Evolutionary conservation across 1,284 basidiomycete genomes (phyloP).

Genomic region (Tetrapyrgos nigripes): DNA sequence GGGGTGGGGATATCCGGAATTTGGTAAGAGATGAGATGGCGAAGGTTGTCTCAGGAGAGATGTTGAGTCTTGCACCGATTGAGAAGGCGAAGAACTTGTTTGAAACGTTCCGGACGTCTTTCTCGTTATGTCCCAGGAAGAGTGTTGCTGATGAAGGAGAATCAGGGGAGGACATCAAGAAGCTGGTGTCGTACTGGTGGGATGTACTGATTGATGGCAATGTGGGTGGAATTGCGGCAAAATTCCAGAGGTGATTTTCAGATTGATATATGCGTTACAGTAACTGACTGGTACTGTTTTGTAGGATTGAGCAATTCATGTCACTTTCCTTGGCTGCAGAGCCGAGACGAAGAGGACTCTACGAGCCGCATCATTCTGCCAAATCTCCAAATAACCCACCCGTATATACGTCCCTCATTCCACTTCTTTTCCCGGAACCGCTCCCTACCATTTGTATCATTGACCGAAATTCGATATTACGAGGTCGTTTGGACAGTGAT

Average conservation of each 20-base stretch:
- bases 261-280: slow-evolving; percentile 5
- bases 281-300: no score
- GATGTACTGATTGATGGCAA: slow-evolving; percentile 51
- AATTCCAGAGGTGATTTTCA: slow-evolving; percentile 64
- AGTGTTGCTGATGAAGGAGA: slow-evolving; percentile 36
- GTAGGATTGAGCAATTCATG: slow-evolving; percentile 80
- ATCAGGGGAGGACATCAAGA: slow-evolving; percentile 52
- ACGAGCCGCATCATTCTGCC: slow-evolving; percentile 78
- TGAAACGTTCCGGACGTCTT: slow-evolving; percentile 56
- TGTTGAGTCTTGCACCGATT: slow-evolving; percentile 49
- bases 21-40: slow-evolving; percentile 49
- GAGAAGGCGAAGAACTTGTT: slow-evolving; percentile 52
- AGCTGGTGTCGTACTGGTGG: slow-evolving; percentile 61
- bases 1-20: slow-evolving; percentile 65
- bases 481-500: slow-evolving; percentile 72
- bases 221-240: slow-evolving; percentile 51
- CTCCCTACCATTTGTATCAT: slow-evolving; percentile 70
- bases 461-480: slow-evolving; percentile 65
- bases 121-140: slow-evolving; percentile 58
- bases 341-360: slow-evolving; percentile 70
- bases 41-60: slow-evolving; percentile 48
- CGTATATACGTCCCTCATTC: slow-evolving; percentile 60
- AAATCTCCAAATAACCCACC: slow-evolving; percentile 46
- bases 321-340: slow-evolving; percentile 78
- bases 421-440: slow-evolving; percentile 77